Evolutionary conservation across 768 basidiomycete genomes (phyloP).

Genomic region (Suillus variegatus): DNA sequence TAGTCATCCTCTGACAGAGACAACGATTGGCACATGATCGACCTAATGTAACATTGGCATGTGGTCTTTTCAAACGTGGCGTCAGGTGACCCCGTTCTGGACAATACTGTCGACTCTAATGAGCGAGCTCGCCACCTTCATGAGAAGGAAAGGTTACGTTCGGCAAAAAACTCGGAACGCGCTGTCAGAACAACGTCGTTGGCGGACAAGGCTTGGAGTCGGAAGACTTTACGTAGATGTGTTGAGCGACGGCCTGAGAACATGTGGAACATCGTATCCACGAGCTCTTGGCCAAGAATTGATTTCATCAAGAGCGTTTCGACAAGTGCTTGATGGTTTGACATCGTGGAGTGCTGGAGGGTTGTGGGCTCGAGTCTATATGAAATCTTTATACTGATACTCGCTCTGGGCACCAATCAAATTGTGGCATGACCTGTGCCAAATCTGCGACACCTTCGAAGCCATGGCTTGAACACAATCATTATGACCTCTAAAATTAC

Average conservation of each 20-base stretch:
- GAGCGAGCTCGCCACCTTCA: not conserved
- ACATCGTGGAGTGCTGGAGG: constrained; percentile 3
- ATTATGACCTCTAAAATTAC: too few relatives aligned
- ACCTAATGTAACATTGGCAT: too few relatives aligned
- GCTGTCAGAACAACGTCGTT: constrained; percentile 28
- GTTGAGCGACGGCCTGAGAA: constrained; percentile 24
- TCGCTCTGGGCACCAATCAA: too few relatives aligned
- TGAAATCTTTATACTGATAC: too few relatives aligned
- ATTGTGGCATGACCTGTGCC: too few relatives aligned
- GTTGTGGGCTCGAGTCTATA: not conserved
- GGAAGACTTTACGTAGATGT: constrained; percentile 11
- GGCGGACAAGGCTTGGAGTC: constrained; percentile 27
- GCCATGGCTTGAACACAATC: too few relatives aligned
- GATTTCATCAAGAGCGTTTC: constrained; percentile 25
- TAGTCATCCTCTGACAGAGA: too few relatives aligned
- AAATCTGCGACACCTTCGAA: too few relatives aligned
- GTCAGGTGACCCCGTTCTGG: constrained; percentile 15
- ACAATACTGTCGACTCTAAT: constrained; percentile 15
- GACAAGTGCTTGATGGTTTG: constrained; percentile 12
- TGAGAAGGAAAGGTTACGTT: constrained; percentile 14
- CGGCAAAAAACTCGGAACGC: constrained; percentile 31
- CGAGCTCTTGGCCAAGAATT: constrained; percentile 27
- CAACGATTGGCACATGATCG: too few relatives aligned
- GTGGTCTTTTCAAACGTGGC: constrained; percentile 2
- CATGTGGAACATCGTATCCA: constrained; percentile 34